Evolutionary conservation across 2,329 filamentous ascomycete species (phyloP).

Genomic region (Dactylellina sp.): DNA sequence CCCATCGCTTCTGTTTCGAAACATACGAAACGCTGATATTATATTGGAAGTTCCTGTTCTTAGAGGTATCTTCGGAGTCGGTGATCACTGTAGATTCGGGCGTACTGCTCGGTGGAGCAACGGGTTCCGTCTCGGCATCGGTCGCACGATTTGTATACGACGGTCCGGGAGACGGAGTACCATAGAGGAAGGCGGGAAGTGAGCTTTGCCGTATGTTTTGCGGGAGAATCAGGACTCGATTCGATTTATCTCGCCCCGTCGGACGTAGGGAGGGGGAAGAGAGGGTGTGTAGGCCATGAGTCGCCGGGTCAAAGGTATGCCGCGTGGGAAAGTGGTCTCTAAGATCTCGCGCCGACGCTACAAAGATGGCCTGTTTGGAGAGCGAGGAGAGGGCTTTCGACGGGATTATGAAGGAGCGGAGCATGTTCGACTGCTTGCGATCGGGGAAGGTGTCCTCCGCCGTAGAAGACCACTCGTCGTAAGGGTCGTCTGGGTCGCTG

Average conservation of each 20-base stretch:
- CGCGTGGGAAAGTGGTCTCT: constrained; percentile 51
- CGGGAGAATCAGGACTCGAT: constrained; percentile 18
- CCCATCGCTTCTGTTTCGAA: constrained; percentile 76
- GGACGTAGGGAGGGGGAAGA: background rate
- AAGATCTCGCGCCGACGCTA: constrained; percentile 40
- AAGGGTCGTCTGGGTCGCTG: constrained; percentile 10
- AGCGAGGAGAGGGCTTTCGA: constrained; percentile 47
- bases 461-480: constrained; percentile 13
- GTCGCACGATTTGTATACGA: constrained; percentile 53
- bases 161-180: constrained; percentile 40
- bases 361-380: constrained; percentile 41
- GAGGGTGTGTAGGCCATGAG: constrained; percentile 30
- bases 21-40: constrained; percentile 80
- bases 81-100: constrained; percentile 40
- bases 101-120: constrained; percentile 13
- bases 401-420: constrained; percentile 44
- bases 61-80: constrained; percentile 39
- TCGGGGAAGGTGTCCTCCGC: background rate
- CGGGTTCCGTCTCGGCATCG: constrained; percentile 28
- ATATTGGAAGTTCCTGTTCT: constrained; percentile 65
- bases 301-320: constrained; percentile 32
- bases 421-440: constrained; percentile 31
- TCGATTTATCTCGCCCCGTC: background rate
- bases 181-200: constrained; percentile 31
- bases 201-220: constrained; percentile 23